Evolutionary conservation across 306 rosid species (phyloP).

Genomic region (Styphnolobium japonicum): DNA sequence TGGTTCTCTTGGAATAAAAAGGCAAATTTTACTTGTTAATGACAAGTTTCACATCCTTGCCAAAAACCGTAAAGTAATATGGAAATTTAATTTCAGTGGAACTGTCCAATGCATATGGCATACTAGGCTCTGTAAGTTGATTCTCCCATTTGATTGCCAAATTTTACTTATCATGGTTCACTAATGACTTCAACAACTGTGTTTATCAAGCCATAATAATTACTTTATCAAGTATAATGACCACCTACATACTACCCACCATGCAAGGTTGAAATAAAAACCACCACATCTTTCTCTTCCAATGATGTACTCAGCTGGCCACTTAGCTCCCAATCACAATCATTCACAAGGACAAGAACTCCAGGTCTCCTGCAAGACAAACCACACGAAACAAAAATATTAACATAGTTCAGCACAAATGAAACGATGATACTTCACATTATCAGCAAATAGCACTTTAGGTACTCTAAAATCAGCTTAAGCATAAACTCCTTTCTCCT

Average conservation of each 20-base stretch:
- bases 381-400: background rate
- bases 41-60: conserved; percentile 2
- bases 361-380: conserved; percentile 86
- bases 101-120: background rate
- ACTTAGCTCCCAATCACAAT: conserved; percentile 95
- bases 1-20: background rate
- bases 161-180: background rate
- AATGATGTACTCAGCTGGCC: conserved; percentile 76
- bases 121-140: background rate
- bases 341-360: conserved; percentile 89
- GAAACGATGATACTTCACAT: background rate
- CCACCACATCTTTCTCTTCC: conserved; percentile 89
- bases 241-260: conserved; percentile 59
- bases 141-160: background rate
- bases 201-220: background rate
- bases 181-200: background rate
- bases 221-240: background rate
- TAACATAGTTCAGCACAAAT: background rate
- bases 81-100: background rate
- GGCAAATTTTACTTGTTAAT: background rate
- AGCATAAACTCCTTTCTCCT: conserved; percentile 9
- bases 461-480: background rate
- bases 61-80: background rate
- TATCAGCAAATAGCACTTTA: background rate
- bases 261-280: conserved; percentile 90